phyloP scores from a whole-genome alignment of 768 basidiomycete species.

The Dendrothele bispora region DNA sequence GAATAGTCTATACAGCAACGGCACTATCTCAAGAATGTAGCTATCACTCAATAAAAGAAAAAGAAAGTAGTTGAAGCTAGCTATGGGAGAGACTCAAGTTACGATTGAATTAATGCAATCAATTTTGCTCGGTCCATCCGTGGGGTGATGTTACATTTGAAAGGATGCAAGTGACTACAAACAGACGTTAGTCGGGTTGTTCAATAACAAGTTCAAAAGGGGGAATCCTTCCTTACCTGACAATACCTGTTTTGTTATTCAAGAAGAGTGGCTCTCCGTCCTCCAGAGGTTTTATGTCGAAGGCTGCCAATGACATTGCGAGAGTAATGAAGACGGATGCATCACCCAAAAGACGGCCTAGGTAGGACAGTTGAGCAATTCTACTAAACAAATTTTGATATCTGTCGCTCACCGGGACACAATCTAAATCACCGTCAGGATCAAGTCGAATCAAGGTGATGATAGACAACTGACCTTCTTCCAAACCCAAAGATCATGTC shows the following conservation, averaged over 20 bases:
- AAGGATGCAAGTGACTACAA: constrained; percentile 3
- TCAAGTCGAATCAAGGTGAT: background rate
- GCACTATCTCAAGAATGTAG: too few relatives aligned
- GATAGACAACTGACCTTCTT: constrained; percentile 6
- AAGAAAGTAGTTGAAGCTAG: too few relatives aligned
- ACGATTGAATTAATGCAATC: background rate
- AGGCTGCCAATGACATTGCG: constrained; percentile 5
- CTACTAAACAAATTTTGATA: background rate
- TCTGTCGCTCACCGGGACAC: constrained; percentile 4
- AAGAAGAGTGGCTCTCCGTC: constrained; percentile 1
- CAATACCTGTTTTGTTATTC: constrained; percentile 4
- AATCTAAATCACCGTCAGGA: background rate
- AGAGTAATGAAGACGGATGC: constrained; percentile 5
- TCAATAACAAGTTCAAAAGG: background rate
- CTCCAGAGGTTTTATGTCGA: constrained; percentile 3
- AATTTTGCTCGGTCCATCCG: constrained; percentile 1
- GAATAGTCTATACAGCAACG: too few relatives aligned
- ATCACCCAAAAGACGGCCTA: constrained; percentile 7
- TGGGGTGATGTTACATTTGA: constrained; percentile 7
- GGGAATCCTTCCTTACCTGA: constrained; percentile 1
- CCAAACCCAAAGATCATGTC: constrained; percentile 14
- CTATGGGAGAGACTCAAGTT: too few relatives aligned
- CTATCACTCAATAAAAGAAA: too few relatives aligned
- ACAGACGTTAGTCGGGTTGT: too few relatives aligned
- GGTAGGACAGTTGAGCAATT: too few relatives aligned